Evolutionary conservation across 208 protist genomes (phyloP), one percentile per base, ranked within the genome.

Genomic region (Leptomonas seymouri): DNA sequence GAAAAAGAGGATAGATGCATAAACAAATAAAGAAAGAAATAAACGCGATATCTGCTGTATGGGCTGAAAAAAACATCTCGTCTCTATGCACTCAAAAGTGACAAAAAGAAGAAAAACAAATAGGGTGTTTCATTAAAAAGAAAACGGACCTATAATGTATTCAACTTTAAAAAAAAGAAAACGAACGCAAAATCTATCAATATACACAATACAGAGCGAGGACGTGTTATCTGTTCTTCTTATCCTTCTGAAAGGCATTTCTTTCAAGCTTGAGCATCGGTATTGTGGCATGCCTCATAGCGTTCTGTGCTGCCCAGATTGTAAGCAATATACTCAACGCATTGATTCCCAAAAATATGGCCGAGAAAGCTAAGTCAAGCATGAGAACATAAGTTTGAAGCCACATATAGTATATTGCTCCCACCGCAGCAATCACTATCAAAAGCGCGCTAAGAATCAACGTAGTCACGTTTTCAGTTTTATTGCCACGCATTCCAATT

Each of bases 381-480:
- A 79, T 84, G 73, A 90, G 84, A 27, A 91, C 83, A 51, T 93
- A 93, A n/a, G 88, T 87, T 75, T 93, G 85, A 2, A 93, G 69
- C 85, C 88, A 93, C 85, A 91, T 93, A 70, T 85, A 93, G 58
- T 91, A 93, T 51, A 90, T 75, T 12, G 74, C 83, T 12, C 85
- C 88, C 30, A 81, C 61, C 20, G 72, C 74, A 8, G 61, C 66
- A 56, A 91, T 48, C 53, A 79, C 46, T 28, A 87, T 56, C 11
- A 94, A 55, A 30, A 69, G 18, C 8, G 82, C 53, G 42, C 81
- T 64, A n/a, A 90, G 39, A 21, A 54, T 59, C 39, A 85, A 67
- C 1, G 81, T 65, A 15, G 41, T 18, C 21, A 62, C 42, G 16
- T 71, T 78, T 36, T 86, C 80, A 11, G 73, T 86, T 28, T 87